Percentiles rank a stretch among this genome's conserved stretches.
These are phyloP conservation scores for Saturnispora ahearnii DNA, from an alignment of 805 yeast species.

Conservation along the genomic window DNA sequence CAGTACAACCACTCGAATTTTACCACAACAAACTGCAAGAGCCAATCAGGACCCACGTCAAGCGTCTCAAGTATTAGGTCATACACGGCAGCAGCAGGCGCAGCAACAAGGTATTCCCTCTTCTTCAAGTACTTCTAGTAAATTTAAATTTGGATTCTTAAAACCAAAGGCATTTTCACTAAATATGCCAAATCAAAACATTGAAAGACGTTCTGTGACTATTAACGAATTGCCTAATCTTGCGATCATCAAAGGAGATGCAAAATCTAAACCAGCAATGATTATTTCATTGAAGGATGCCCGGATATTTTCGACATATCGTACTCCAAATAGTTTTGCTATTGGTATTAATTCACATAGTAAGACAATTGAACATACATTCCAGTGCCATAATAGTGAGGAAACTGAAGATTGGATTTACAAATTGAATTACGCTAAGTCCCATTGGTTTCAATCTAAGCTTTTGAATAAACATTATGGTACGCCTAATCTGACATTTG, in stretches of 20 bases:
- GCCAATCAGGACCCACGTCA: background rate
- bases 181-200: constrained; percentile 23
- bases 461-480: constrained; percentile 18
- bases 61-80: background rate
- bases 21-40: background rate
- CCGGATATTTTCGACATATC: constrained; percentile 44
- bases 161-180: constrained; percentile 52
- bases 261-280: constrained; percentile 39
- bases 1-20: background rate
- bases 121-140: constrained; percentile 8
- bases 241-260: constrained; percentile 27
- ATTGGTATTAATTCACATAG: constrained; percentile 26
- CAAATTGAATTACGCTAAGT: constrained; percentile 36
- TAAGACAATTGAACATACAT: constrained; percentile 35
- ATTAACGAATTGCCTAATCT: constrained; percentile 47
- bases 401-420: constrained; percentile 73
- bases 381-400: constrained; percentile 54
- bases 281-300: constrained; percentile 38
- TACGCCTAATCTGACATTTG: constrained; percentile 46
- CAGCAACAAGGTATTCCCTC: background rate
- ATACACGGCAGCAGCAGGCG: background rate
- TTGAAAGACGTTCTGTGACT: constrained; percentile 29
- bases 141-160: constrained; percentile 26
- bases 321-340: constrained; percentile 40
- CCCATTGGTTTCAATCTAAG: constrained; percentile 49